phyloP scores from a whole-genome alignment of 202 grass and related monocot species.

The Hordeum pubiflorum region DNA sequence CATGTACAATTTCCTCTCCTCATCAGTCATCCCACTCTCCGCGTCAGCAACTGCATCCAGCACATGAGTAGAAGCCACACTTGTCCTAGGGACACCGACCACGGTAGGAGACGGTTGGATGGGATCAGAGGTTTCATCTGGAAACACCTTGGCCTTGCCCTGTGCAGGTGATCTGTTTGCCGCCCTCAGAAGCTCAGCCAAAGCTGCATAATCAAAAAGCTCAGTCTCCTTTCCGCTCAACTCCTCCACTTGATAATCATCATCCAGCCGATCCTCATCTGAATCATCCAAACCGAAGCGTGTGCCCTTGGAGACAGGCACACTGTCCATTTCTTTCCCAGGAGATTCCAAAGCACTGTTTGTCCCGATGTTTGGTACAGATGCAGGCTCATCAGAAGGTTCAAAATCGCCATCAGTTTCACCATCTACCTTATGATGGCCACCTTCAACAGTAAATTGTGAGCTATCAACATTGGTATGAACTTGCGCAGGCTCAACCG shows the following conservation, averaged over 20 bases:
- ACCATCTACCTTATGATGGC: constrained; percentile 1
- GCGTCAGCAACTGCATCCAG: constrained; percentile 25
- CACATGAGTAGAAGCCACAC: constrained; percentile 15
- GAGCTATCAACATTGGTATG: neutral
- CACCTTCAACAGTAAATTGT: neutral
- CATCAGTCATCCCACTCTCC: constrained; percentile 48
- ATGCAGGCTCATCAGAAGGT: constrained; percentile 23
- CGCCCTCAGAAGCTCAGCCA: constrained; percentile 53
- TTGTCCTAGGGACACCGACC: constrained; percentile 9
- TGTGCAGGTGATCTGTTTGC: constrained; percentile 37
- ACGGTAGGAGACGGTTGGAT: neutral
- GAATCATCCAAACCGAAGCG: constrained; percentile 36
- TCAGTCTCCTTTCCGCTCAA: constrained; percentile 41
- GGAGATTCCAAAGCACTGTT: neutral
- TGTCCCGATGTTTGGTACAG: neutral
- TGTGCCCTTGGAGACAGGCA: constrained; percentile 30
- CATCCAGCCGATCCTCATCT: constrained; percentile 37
- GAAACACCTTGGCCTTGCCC: constrained; percentile 54
- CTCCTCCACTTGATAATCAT: constrained; percentile 31
- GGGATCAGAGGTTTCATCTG: constrained; percentile 33
- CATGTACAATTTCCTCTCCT: constrained; percentile 62
- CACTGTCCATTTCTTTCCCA: constrained; percentile 27
- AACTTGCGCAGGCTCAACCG: neutral
- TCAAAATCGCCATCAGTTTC: constrained; percentile 7
- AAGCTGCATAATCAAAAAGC: constrained; percentile 49